Conservation (phyloP, 352 stramenopile genomes). For the Phytophthora aleatoria region DNA sequence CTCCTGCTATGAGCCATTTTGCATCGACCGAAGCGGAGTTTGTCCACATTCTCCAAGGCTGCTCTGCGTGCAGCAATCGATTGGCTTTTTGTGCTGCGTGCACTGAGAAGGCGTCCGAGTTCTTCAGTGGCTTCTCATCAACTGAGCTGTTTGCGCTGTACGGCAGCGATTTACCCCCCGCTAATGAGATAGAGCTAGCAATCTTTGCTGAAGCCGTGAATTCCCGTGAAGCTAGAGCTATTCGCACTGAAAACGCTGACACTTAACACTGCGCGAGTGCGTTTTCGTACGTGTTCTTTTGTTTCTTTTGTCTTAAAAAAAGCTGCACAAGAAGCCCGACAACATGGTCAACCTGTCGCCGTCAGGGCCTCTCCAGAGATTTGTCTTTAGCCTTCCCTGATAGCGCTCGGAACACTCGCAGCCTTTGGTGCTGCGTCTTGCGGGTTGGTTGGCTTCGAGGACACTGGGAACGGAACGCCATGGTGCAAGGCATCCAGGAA, state of each 20-base stretch:
- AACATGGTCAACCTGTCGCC: no score
- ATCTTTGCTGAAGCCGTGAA: constrained; percentile 47
- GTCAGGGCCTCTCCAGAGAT: no score
- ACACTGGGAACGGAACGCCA: no score
- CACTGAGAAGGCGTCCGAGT: constrained; percentile 55
- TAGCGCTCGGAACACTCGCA: no score
- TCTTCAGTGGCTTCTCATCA: constrained; percentile 61
- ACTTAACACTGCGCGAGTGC: not conserved
- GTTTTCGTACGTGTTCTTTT: no score
- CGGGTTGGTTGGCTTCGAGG: no score
- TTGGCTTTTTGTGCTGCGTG: constrained; percentile 60
- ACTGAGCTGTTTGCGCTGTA: constrained; percentile 64
- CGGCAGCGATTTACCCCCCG: constrained; percentile 54
- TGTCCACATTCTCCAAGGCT: constrained; percentile 59
- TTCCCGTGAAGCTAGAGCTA: constrained; percentile 43
- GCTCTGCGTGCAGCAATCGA: constrained; percentile 56
- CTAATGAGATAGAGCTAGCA: constrained; percentile 49
- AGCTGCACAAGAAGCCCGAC: no score
- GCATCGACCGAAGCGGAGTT: constrained; percentile 61
- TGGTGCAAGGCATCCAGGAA: no score
- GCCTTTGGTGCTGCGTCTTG: no score
- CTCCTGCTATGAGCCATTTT: constrained; percentile 61
- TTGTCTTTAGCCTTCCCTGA: no score
- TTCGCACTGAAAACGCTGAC: constrained; percentile 12
- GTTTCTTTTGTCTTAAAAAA: no score